phyloP scores from a whole-genome alignment of 768 basidiomycete genomes.

The Lactarius psammicola region DNA sequence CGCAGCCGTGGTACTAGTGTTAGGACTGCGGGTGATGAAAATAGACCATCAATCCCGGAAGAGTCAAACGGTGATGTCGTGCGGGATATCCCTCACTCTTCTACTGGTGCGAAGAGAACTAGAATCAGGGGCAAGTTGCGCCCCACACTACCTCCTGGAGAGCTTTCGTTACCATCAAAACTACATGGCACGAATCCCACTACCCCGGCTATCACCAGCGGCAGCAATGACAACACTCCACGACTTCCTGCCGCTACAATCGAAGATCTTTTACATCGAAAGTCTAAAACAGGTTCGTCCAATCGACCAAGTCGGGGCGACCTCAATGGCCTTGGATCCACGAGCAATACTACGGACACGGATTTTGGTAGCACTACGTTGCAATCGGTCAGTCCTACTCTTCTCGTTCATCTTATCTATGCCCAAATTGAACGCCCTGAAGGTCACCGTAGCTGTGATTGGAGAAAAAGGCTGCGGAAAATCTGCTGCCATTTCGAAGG shows the following conservation, averaged over 20 bases:
- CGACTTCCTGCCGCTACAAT: slow-evolving; percentile 10
- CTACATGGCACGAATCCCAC: slow-evolving; percentile 19
- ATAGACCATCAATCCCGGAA: slow-evolving; percentile 39
- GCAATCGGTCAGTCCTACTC: slow-evolving; percentile 18
- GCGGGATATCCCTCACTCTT: slow-evolving; percentile 32
- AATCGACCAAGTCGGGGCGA: slow-evolving; percentile 10
- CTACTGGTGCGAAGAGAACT: slow-evolving; percentile 6
- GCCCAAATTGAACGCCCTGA: slow-evolving; percentile 22
- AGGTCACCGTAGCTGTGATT: slow-evolving; percentile 70
- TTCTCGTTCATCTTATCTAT: background rate
- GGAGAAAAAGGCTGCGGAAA: slow-evolving; percentile 83
- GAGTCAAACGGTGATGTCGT: slow-evolving; percentile 58
- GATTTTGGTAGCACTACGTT: slow-evolving; percentile 8
- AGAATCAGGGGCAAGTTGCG: slow-evolving; percentile 36
- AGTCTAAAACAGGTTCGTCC: slow-evolving; percentile 13
- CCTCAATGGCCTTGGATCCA: background rate
- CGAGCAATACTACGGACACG: background rate
- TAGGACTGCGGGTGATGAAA: slow-evolving; percentile 46
- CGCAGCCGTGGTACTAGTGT: slow-evolving; percentile 58
- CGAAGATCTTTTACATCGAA: background rate
- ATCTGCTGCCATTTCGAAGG: slow-evolving; percentile 74
- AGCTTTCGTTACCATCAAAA: slow-evolving; percentile 36
- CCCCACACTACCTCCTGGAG: slow-evolving; percentile 33
- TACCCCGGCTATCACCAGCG: background rate
- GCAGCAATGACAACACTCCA: background rate